These are phyloP conservation scores for Plasmodium gallinaceum DNA, from an alignment of 169 alveolate genomes.

Conservation along the genomic window DNA sequence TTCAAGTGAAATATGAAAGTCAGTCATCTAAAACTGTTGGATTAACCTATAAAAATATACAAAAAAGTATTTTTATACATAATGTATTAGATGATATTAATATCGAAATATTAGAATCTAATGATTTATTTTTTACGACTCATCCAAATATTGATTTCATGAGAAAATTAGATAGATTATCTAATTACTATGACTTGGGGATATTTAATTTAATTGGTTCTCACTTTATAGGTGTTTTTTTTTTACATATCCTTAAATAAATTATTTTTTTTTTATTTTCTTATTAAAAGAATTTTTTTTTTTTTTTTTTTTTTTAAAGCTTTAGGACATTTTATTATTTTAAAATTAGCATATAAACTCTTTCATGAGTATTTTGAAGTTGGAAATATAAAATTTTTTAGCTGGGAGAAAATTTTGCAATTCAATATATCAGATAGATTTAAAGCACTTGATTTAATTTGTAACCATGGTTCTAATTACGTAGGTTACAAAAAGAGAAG, in stretches of 20 bases:
- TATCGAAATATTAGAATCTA: not conserved
- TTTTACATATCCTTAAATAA: not conserved
- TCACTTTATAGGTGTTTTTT: constrained; percentile 30
- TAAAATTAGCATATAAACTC: constrained; percentile 23
- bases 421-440: constrained; percentile 36
- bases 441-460: constrained; percentile 34
- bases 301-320: constrained; percentile 13
- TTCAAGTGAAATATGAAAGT: not conserved
- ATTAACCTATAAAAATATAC: not conserved
- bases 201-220: constrained; percentile 40
- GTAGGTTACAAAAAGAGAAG: constrained; percentile 26
- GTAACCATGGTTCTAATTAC: constrained; percentile 15
- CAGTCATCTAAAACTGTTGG: not conserved
- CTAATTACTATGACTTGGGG: constrained; percentile 16
- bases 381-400: constrained; percentile 23
- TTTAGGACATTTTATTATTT: constrained; percentile 31
- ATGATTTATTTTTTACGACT: constrained; percentile 28
- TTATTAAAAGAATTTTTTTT: too few species aligned
- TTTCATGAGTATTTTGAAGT: constrained; percentile 25
- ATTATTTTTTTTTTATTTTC: not conserved
- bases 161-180: constrained; percentile 21
- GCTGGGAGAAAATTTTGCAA: constrained; percentile 37
- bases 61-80: not conserved
- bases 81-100: constrained; percentile 13
- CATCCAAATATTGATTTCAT: constrained; percentile 23